Evolutionary conservation across 805 yeast species (phyloP), one percentile per base, ranked within the genome.

Genomic region (Hanseniaspora pseudoguilliermondii): DNA sequence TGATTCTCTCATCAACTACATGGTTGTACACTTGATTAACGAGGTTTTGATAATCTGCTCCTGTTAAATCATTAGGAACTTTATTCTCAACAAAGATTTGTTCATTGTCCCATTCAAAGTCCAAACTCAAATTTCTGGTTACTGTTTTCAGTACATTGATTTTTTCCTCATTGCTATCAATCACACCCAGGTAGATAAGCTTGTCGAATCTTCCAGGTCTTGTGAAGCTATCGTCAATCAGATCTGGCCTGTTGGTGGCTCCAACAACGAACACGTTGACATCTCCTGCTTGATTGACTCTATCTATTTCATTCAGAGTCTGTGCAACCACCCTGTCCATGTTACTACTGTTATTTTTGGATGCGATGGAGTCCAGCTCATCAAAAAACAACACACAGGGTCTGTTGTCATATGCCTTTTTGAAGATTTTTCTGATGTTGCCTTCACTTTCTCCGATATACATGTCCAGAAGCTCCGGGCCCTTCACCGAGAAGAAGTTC

Each of bases 271-370:
- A 93, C 0, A 93, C 96, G 6, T 97, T 97, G 57, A 77, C 82
- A 7, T 84, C 84, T 10, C 83, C 83, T 10, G 46, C 42, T 15
- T 73, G 66, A 63, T 95, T 83, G 97, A 91, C 91, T 27, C 97
- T 97, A 66, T 93, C 98, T 46, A 93, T 73, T 67, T 93, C 98
- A 0, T 97, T 96, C 53, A 93, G 73, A 41, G 93, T 72, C 68
- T 93, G 98, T 0, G 97, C 90, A 0, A 93, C 98, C 60, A 93
- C 93, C 68, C 98, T 79, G 66, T 93, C 98, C 98, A 93, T 93
- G 2, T 97, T 89, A 69, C 93, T 98, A 18, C 42, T 42, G 25
- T 21, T 34, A 73, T 97, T 82, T 67, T 93, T 91, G 2, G 97
- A 97, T 0, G 98, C 98, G 1, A 93, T 97, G 1, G 97, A 89